Conservation (phyloP, 176 grass and related monocot species). For the Oryza officinalis region DNA sequence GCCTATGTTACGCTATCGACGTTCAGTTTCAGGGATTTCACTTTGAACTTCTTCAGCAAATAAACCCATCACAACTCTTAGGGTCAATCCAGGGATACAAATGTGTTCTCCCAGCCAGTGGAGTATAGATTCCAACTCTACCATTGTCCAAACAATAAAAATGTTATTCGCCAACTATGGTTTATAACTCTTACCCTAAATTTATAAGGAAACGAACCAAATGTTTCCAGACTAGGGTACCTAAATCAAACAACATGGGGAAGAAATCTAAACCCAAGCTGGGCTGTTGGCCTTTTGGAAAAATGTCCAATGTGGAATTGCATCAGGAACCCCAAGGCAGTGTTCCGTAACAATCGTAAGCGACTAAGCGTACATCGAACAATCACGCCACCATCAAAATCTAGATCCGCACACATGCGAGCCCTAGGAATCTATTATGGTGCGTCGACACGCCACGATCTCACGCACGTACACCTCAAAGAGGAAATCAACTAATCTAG, state of each 20-base stretch:
- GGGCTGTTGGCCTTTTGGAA: neutral
- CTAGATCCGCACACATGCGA: constrained; percentile 1
- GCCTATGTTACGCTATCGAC: neutral
- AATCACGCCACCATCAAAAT: neutral
- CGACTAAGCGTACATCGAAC: neutral
- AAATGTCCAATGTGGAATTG: constrained; percentile 11
- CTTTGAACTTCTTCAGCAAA: constrained; percentile 12
- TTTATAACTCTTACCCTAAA: neutral
- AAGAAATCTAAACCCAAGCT: neutral
- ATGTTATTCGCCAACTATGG: neutral
- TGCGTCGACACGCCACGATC: constrained; percentile 8
- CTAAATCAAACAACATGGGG: neutral
- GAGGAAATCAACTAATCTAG: constrained; percentile 4
- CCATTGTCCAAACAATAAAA: constrained; percentile 3
- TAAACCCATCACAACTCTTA: neutral
- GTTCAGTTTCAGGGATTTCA: constrained; percentile 1
- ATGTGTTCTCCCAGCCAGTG: neutral
- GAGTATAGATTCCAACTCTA: neutral
- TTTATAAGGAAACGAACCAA: constrained; percentile 2
- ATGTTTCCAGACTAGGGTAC: neutral
- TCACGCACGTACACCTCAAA: neutral
- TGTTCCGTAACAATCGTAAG: neutral
- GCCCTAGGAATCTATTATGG: constrained; percentile 32
- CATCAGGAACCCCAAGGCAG: constrained; percentile 13
- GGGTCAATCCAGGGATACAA: neutral